Base-by-base conservation (phyloP, 352 stramenopile genomes). In the Nothophytophthora sp. region DNA sequence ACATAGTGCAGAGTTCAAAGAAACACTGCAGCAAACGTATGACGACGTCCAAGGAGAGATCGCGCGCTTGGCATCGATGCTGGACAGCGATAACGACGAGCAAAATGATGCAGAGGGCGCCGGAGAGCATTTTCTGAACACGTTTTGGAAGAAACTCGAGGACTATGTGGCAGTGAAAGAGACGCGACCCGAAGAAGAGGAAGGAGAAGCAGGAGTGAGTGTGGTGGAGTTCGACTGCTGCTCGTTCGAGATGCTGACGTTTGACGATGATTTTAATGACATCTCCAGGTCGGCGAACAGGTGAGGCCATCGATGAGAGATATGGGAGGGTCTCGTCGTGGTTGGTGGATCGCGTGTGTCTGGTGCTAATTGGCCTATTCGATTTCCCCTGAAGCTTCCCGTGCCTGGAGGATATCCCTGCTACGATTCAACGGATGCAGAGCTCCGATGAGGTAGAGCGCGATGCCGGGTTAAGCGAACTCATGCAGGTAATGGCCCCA, bases 191-290 rank as follows among this genome's bases (percentile, higher is more conserved):
- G 47, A 48, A 19, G 16, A 24, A 0, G 43, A 56, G 4, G 46
- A 56, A 39, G 46, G 52, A 37, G 16, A 30, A 51, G 37, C 28
- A 9, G 46, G 11, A 5, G 50, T 52, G 30, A 22, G 6, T 7
- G 24, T 50, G 1, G 42, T 57, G 2, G 40, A 32, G 12, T 35
- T 55, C 4, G 50, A 63, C 12, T 67, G 45, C 25, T 61, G 39
- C 32, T 72, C 63, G 5, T 75, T 69, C 27, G 69, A 80, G 27
- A 61, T 59, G 12, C 48, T 84, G 15, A 73, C 49, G 4, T 81
- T 84, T 32, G 67, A 79, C 15, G 70, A 79, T 13, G 61, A 75
- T 23, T 50, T 67, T 6, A 55, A 68, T 24, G 73, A 76, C n/a
- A 52, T 70, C 30, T 76, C 55, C 5, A 58, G 53, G 30, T 77